Conservation (phyloP, 78 protist genomes). For the Cavenderia fasciculata region DNA sequence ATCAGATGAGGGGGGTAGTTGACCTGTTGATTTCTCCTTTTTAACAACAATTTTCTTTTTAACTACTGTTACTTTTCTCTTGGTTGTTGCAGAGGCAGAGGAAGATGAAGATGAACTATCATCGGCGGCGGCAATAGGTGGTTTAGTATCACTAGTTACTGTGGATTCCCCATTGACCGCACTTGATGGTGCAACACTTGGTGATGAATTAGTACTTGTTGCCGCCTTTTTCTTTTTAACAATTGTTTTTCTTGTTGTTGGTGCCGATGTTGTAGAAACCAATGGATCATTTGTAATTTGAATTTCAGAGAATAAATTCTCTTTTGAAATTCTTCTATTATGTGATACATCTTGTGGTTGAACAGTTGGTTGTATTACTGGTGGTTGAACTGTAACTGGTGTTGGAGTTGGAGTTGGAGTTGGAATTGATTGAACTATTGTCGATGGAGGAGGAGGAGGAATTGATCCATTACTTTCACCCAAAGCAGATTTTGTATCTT, state of each 20-base stretch:
- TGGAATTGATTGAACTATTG: background rate
- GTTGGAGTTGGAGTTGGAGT: slow-evolving; percentile 16
- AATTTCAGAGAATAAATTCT: slow-evolving; percentile 54
- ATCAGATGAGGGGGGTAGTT: too few species aligned
- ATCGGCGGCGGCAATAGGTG: background rate
- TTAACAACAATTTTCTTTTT: slow-evolving; percentile 24
- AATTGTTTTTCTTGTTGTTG: slow-evolving; percentile 6
- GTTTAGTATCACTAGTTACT: slow-evolving; percentile 1
- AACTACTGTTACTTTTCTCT: background rate
- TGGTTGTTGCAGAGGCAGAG: background rate
- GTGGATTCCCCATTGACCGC: background rate
- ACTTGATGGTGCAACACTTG: too few species aligned
- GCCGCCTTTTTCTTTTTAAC: slow-evolving; percentile 1
- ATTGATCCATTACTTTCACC: background rate
- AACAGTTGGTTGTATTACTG: background rate
- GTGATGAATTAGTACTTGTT: too few species aligned
- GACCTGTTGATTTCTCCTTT: too few species aligned
- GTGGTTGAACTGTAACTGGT: background rate
- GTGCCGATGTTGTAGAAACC: background rate
- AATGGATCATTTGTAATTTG: slow-evolving; percentile 40
- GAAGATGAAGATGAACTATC: background rate
- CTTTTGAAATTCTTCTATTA: slow-evolving; percentile 11
- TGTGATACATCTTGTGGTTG: too few species aligned
- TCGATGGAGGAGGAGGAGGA: background rate
- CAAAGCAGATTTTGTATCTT: background rate